These are phyloP conservation scores for Scleromitrula shiraiana DNA, from an alignment of 2,329 filamentous ascomycete genomes.

Conservation along the genomic window DNA sequence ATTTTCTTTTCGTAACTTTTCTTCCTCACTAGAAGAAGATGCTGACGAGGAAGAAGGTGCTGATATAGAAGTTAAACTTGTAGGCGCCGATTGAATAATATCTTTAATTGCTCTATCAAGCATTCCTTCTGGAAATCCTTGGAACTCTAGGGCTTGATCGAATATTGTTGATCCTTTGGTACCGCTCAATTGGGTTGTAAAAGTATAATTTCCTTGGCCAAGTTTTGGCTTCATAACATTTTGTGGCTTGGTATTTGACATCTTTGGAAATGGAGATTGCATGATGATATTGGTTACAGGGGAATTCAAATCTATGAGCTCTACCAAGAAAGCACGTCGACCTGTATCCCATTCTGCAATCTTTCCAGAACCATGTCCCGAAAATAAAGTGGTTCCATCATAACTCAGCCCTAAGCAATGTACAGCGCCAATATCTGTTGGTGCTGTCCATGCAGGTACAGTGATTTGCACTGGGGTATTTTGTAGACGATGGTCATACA, in stretches of 20 bases:
- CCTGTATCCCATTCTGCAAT: conserved; percentile 72
- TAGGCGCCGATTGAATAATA: conserved; percentile 30
- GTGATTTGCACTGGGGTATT: conserved; percentile 50
- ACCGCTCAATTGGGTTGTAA: conserved; percentile 55
- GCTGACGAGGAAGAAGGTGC: not conserved
- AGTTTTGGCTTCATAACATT: conserved; percentile 75
- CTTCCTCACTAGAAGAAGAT: conserved; percentile 31
- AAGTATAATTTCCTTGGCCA: conserved; percentile 54
- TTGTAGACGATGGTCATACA: conserved; percentile 39
- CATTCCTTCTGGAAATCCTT: conserved; percentile 29
- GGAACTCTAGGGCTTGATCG: conserved; percentile 15
- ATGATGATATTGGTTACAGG: conserved; percentile 78
- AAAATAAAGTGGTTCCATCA: conserved; percentile 72
- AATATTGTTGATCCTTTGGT: conserved; percentile 13
- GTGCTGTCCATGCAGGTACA: conserved; percentile 39
- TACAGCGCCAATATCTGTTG: conserved; percentile 42
- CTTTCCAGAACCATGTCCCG: conserved; percentile 74
- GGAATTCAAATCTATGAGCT: conserved; percentile 51
- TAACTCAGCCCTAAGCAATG: conserved; percentile 68
- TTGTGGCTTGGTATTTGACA: conserved; percentile 41
- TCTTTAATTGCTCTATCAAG: conserved; percentile 44
- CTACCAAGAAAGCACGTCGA: conserved; percentile 20
- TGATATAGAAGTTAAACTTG: not conserved
- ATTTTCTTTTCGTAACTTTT: conserved; percentile 33
- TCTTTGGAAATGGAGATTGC: conserved; percentile 50